Evolutionary conservation across 441 rosid genomes (phyloP), one percentile per base, ranked within the genome.

Genomic region (Erodium texanum): DNA sequence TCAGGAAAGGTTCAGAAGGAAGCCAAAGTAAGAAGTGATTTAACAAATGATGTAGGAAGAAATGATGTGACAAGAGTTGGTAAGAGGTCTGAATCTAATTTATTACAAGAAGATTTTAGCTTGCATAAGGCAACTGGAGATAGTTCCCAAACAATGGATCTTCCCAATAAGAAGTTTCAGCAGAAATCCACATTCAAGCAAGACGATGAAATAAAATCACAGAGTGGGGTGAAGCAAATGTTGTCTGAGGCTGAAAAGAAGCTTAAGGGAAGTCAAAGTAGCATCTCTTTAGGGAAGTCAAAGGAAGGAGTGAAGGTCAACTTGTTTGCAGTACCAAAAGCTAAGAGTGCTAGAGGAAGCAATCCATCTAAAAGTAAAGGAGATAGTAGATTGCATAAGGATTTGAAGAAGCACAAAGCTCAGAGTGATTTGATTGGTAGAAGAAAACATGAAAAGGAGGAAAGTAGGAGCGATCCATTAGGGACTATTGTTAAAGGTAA

Each of bases 301-400:
- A 61, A 61, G 2, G 64, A 61, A 61, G 24, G 15, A 12, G 64
- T 2, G 64, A 61, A 61, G 64, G 32, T 23, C 64, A 24, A 27
- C n/a, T 24, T 34, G 24, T 23, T 61, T 61, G 64, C 64, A 61
- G 64, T 22, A 23, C 64, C 64, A 61, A 61, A 61, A 61, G 64
- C 19, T 23, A 61, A 61, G 64, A 23, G 34, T 23, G n/a, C 64
- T 24, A 12, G n/a, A 22, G 64, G 64, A 61, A 61, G 64, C 64
- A 24, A 61, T 61, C 64, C 64, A 61, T 61, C 32, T 61, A 61
- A 23, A 61, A 24, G 64, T 61, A 61, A 61, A 22, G 64, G 64
- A 61, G 64, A 23, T 11, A 27, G 64, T 27, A 61, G 64, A 61
- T 61, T 61, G 7, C 64, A 24, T 12, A 61, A 61, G 64, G 64